Evolutionary conservation across 306 rosid genomes (phyloP), one percentile per base, ranked within the genome.

Genomic region (Citrullus colocynthis): DNA sequence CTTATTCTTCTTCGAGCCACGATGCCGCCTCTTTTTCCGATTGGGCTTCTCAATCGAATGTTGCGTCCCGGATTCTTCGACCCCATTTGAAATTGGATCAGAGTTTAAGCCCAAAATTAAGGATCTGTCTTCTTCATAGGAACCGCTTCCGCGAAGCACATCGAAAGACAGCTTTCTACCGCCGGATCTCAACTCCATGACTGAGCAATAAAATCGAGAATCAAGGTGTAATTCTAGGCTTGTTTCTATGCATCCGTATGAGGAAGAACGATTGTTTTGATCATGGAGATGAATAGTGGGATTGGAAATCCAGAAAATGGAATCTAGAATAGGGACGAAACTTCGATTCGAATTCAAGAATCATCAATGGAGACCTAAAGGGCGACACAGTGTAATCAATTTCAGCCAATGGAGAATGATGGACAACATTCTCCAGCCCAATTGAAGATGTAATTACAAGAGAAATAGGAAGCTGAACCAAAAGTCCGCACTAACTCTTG

Each of bases 131-230:
- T 83, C 88, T 8, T 87, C 91, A 44, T 15, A 7, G 41, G 73
- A 78, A 66, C 60, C n/a, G 77, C 48, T 78, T 18, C 58, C 49
- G 65, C 90, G 67, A 64, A 95, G 97, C 83, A 92, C 81, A 72
- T 88, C 89, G 87, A 90, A 95, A 32, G 97, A 90, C 21, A 90
- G 84, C 24, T 87, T 92, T 79, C 86, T 81, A 41, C 82, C 84
- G 54, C 74, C 79, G 77, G 89, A 84, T 88, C 91, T 86, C 83
- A 79, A 76, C 86, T 86, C 93, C 97, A 95, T 95, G 79, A 74
- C 80, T 44, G 70, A 60, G 5, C 20, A 42, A 56, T 34, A 74
- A 55, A 45, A 44, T 6, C 9, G 21, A 15, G 20, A 71, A 71
- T 71, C 59, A 48, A 71, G 48, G 36, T 42, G 56, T 14, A 5